Base-by-base conservation (phyloP, 2,329 filamentous ascomycete genomes). In the Penicillium sp. region DNA sequence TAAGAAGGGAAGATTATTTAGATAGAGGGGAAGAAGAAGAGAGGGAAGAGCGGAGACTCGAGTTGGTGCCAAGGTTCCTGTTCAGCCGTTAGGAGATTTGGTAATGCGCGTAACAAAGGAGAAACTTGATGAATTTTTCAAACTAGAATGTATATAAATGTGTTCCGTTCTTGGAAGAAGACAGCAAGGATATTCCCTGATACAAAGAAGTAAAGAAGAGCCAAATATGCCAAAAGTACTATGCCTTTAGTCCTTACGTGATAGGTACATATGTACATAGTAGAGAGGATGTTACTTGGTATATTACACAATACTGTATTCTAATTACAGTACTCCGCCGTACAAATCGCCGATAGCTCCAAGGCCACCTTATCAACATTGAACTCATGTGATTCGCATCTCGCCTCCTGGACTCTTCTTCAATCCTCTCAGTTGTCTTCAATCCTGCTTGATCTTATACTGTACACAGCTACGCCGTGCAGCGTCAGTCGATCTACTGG, bases 1-100 rank as follows among this genome's bases (percentile, higher is more conserved):
- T n/a, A n/a, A n/a, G n/a, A n/a, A n/a, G n/a, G n/a, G n/a, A n/a
- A n/a, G n/a, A n/a, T n/a, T n/a, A n/a, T n/a, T n/a, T n/a, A n/a
- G 34, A 47, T 11, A 19, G 39, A 39, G 36, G 47, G 47, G 43
- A 52, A 44, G 40, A 44, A 19, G 11, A 19, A 48, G 39, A 46
- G 40, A 35, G 35, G 42, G 46, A 29, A 46, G 54, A 38, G n/a
- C 23, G 23, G 23, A 16, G 18, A 39, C 14, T 34, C 14, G 36
- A n/a, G 14, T 30, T 32, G 38, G 42, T 29, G 9, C 4, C 2
- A 35, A 35, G 27, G 14, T 42, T 47, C 23, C n/a, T 10, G 36
- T 39, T 10, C 36, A 19, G 36, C 36, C 36, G 36, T 39, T 39
- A 11, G 19, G 19, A 18, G 19, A 35, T 23, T 45, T 27, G 34